phyloP scores from a whole-genome alignment of 1,284 basidiomycete genomes.

The Melampsora larici-populina region DNA sequence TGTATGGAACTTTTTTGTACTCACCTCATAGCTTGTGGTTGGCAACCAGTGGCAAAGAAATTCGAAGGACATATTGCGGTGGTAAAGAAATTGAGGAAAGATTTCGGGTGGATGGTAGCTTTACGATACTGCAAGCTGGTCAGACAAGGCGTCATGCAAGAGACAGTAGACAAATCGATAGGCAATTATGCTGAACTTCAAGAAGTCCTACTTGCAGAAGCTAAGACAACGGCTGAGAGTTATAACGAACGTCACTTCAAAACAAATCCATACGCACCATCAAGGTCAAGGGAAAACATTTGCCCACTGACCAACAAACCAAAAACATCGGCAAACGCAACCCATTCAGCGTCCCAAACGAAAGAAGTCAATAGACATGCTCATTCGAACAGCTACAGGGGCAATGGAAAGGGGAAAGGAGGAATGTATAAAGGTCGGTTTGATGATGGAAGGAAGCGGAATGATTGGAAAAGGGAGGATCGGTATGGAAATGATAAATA shows the following conservation, averaged over 20 bases:
- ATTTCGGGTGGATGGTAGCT: too few relatives aligned
- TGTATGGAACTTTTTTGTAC: too few relatives aligned
- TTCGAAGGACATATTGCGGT: too few relatives aligned
- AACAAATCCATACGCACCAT: slow-evolving; percentile 1
- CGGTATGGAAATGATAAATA: neutral
- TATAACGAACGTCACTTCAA: neutral
- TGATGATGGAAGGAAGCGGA: neutral
- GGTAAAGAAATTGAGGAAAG: too few relatives aligned
- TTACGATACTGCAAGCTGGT: too few relatives aligned
- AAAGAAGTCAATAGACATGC: too few relatives aligned
- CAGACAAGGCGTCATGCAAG: too few relatives aligned
- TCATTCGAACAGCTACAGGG: too few relatives aligned
- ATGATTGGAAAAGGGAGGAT: neutral
- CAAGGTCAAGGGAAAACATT: neutral
- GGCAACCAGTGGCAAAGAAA: too few relatives aligned
- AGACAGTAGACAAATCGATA: too few relatives aligned
- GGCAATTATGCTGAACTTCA: too few relatives aligned
- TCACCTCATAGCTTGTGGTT: too few relatives aligned
- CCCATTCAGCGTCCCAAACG: neutral
- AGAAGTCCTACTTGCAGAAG: neutral
- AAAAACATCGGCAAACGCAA: neutral
- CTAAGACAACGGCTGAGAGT: neutral
- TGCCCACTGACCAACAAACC: neutral
- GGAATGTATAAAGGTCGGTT: neutral
- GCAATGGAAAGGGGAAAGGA: neutral